Percentiles rank a stretch among this genome's conserved stretches.
phyloP scores from a whole-genome alignment of 257 asterid genomes.

The Capsicum rhomboideum region DNA sequence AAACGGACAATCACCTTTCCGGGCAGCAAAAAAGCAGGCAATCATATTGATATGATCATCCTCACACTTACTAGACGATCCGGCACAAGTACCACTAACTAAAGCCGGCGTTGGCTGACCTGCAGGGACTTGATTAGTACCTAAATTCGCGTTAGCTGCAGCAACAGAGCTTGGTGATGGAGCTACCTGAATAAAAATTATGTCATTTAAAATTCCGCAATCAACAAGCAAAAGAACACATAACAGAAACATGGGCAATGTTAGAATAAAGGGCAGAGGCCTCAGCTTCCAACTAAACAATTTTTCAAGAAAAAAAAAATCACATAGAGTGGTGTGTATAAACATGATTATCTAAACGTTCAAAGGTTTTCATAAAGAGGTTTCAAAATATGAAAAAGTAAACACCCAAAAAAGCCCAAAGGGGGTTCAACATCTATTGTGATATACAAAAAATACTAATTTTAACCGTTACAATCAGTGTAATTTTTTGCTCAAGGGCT shows the following conservation, averaged over 20 bases:
- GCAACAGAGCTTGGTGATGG: neutral
- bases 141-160: neutral
- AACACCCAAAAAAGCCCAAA: no score
- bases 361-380: no score
- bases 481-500: no score
- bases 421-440: no score
- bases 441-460: no score
- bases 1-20: neutral
- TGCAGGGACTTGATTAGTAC: neutral
- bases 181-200: neutral
- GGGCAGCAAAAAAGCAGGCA: slow-evolving; percentile 40
- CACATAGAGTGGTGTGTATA: no score
- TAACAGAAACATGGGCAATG: neutral
- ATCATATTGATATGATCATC: slow-evolving; percentile 27
- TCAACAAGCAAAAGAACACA: neutral
- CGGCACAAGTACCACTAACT: slow-evolving; percentile 13
- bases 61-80: slow-evolving; percentile 29
- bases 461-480: no score
- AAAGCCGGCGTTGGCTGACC: neutral
- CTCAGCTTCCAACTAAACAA: neutral
- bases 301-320: neutral
- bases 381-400: no score
- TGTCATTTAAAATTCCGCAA: neutral
- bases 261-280: neutral
- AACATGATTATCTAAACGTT: no score